Evolutionary conservation across 805 yeast genomes (phyloP).

Genomic region (Ascoidea tarda): DNA sequence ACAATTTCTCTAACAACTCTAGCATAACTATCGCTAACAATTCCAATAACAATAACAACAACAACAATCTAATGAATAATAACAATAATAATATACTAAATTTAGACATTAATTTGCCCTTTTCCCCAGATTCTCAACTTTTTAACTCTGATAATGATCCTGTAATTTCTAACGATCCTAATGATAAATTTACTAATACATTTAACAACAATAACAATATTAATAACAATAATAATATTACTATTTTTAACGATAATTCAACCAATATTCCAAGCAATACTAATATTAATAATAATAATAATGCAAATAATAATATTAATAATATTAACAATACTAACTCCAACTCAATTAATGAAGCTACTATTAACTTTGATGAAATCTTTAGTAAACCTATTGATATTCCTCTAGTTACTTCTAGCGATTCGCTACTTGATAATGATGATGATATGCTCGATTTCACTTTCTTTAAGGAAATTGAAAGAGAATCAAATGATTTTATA

Average conservation of each 20-base stretch:
- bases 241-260: background rate
- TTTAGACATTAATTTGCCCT: background rate
- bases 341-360: background rate
- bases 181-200: background rate
- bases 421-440: background rate
- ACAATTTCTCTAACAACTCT: background rate
- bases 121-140: background rate
- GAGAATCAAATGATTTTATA: background rate
- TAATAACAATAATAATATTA: slow-evolving; percentile 1
- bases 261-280: background rate
- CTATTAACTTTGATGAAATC: background rate
- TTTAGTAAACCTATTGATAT: background rate
- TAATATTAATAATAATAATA: slow-evolving; percentile 1
- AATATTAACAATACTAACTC: background rate
- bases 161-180: background rate
- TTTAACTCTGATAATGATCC: background rate
- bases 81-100: too few relatives aligned
- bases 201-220: background rate
- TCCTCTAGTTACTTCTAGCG: background rate
- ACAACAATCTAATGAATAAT: background rate
- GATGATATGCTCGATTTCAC: slow-evolving; percentile 4
- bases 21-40: too few relatives aligned
- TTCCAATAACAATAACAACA: background rate
- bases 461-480: slow-evolving; percentile 4
- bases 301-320: background rate